Base-by-base conservation (phyloP, 2,329 filamentous ascomycete genomes). In the Sporothrix humicola region DNA sequence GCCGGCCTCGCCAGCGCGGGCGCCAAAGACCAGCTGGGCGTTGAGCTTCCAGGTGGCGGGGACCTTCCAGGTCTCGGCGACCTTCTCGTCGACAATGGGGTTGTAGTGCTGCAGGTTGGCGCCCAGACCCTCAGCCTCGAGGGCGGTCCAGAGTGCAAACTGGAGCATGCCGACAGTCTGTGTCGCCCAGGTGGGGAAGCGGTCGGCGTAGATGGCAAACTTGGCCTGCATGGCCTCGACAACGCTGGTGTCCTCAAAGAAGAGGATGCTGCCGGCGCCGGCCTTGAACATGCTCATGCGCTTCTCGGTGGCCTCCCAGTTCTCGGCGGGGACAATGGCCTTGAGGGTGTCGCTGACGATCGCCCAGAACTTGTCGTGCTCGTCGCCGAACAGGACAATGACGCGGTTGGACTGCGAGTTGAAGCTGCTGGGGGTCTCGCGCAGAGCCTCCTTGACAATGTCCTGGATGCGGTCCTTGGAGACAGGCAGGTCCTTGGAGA, bases 91-190 rank as follows among this genome's bases (percentile, higher is more conserved):
- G 78, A 97, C 89, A 74, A 97, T 83, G 23, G 94, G 94, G 88
- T 94, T 96, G 87, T 97, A 97, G 85, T 97, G 94, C 87, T 97
- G 94, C 71, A 97, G 87, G 87, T 95, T 97, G 81, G 91, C 92
- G 77, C 94, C 94, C 73, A 97, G 88, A 44, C 94, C 94, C 81
- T 96, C 93, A 75, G 91, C 87, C 84, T 95, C 92, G 73, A 97
- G 89, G 3, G 91, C 92, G 20, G 91, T 91, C 94, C 94, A 97
- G 77, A 94, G 81, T 77, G 89, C 85, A 83, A 89, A 92, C 85
- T 97, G 93, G 79, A 93, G 88, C 90, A 97, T 97, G 82, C 88
- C 95, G 81, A 87, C 88, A 76, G 91, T 90, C 84, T 97, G 93
- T 76, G 88, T 85, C 73, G 90, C 90, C 93, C 93, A 97, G 78